A percentile compares a stretch with the other conserved stretches of the same genome.
Conservation (phyloP, 352 stramenopile species). For the Aphanomyces cochlioides region DNA sequence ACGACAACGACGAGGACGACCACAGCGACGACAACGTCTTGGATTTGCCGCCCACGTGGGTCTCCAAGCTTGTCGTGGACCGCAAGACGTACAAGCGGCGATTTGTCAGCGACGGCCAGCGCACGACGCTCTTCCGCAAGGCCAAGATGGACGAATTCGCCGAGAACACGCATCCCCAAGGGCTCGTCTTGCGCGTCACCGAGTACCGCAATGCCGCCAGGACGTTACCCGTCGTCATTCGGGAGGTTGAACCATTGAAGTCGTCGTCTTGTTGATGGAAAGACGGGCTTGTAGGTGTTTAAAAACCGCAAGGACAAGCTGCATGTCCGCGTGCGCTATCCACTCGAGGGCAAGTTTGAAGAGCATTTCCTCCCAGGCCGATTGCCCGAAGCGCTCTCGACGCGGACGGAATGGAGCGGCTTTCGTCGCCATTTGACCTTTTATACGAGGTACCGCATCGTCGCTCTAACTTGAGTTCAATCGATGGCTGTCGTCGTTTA, state of each 20-base stretch:
- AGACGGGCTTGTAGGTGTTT: constrained; percentile 51
- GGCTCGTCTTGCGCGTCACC: constrained; percentile 80
- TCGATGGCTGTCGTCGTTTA: constrained; percentile 27
- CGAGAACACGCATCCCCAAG: constrained; percentile 82
- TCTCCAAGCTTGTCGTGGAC: constrained; percentile 68
- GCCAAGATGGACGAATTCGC: constrained; percentile 93
- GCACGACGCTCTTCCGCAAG: constrained; percentile 85
- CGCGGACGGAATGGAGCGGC: constrained; percentile 83
- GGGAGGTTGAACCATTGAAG: constrained; percentile 49
- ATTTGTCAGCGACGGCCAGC: constrained; percentile 83
- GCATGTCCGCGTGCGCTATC: constrained; percentile 64
- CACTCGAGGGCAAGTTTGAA: constrained; percentile 83
- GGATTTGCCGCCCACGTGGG: constrained; percentile 84
- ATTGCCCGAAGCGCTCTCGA: constrained; percentile 66
- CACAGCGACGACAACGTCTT: constrained; percentile 68
- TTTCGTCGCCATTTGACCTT: constrained; percentile 87
- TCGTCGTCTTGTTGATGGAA: not conserved
- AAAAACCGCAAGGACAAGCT: constrained; percentile 89
- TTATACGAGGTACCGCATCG: constrained; percentile 50
- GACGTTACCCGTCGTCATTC: constrained; percentile 82
- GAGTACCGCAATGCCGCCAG: constrained; percentile 72
- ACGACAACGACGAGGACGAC: constrained; percentile 50
- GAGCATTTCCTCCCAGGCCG: constrained; percentile 74
- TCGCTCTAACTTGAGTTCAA: not conserved
- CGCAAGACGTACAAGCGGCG: constrained; percentile 68